A percentile compares a stretch with the other conserved stretches of the same genome.
These are phyloP conservation scores for Phytopythium kandeliae DNA, from an alignment of 352 stramenopile genomes.

Conservation along the genomic window DNA sequence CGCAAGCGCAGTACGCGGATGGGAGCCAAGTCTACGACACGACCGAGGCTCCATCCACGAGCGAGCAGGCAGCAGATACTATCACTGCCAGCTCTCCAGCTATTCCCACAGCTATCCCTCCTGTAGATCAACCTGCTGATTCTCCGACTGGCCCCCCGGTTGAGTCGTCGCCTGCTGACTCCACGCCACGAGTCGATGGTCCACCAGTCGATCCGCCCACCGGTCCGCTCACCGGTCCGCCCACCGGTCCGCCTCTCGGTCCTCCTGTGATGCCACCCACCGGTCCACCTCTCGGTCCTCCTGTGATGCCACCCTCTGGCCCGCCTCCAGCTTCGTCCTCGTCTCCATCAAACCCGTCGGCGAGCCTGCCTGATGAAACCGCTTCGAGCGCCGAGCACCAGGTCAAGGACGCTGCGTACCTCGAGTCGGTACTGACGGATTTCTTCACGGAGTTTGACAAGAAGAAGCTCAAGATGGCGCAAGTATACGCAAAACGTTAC, in stretches of 20 bases:
- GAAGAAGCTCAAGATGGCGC: constrained; percentile 52
- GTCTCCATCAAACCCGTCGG: not conserved
- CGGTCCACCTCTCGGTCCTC: not conserved
- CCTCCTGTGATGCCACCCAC: not conserved
- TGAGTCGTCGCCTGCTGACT: not conserved
- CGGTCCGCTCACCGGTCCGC: not conserved
- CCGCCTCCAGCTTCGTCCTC: constrained; percentile 2
- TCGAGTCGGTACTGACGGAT: constrained; percentile 51
- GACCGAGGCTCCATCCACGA: not conserved
- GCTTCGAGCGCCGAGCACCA: not conserved
- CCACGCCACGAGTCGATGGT: not conserved
- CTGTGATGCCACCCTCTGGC: constrained; percentile 1
- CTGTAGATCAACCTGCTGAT: not conserved
- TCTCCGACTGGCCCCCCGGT: not conserved
- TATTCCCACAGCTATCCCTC: not conserved
- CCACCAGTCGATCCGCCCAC: not conserved
- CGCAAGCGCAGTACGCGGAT: not conserved
- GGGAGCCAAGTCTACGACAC: not conserved
- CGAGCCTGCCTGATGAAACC: not conserved
- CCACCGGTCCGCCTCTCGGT: not conserved
- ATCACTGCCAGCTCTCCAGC: not conserved
- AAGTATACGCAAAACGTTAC: constrained; percentile 65
- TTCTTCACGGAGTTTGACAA: constrained; percentile 67
- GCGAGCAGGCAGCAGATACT: not conserved
- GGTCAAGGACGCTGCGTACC: constrained; percentile 11